phyloP scores from a whole-genome alignment of 225 moss, liverwort and hornwort genomes.

The Pleurozium schreberi region DNA sequence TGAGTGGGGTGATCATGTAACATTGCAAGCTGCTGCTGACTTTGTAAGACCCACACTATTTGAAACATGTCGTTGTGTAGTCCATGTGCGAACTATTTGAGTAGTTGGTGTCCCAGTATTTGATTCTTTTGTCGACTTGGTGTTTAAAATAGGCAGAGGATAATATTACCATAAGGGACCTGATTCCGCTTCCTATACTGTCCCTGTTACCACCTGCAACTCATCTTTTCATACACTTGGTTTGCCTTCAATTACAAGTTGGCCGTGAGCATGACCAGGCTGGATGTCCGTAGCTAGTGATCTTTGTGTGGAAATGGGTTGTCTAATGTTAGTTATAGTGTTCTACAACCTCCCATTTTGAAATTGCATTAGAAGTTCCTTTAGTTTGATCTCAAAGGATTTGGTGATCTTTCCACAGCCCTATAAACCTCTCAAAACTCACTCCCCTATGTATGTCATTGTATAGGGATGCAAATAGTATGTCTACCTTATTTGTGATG shows the following conservation, averaged over 20 bases:
- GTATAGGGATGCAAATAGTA: not conserved
- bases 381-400: not conserved
- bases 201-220: not conserved
- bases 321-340: not conserved
- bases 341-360: not conserved
- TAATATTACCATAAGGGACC: not conserved
- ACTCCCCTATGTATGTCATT: not conserved
- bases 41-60: constrained; percentile 15
- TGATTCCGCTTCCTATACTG: not conserved
- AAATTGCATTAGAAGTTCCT: not conserved
- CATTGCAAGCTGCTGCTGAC: constrained; percentile 90
- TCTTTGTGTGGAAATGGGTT: not conserved
- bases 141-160: not conserved
- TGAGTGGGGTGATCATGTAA: constrained; percentile 95
- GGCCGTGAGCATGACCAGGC: not conserved
- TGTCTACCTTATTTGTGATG: not conserved
- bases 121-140: not conserved
- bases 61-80: not conserved
- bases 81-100: not conserved
- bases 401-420: not conserved
- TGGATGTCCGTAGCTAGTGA: not conserved
- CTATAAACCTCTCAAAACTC: not conserved
- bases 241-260: not conserved
- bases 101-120: not conserved
- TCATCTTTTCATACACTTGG: not conserved